Base-by-base conservation (phyloP, 225 moss, liverwort and hornwort species). In the Anthoceros angustus region DNA sequence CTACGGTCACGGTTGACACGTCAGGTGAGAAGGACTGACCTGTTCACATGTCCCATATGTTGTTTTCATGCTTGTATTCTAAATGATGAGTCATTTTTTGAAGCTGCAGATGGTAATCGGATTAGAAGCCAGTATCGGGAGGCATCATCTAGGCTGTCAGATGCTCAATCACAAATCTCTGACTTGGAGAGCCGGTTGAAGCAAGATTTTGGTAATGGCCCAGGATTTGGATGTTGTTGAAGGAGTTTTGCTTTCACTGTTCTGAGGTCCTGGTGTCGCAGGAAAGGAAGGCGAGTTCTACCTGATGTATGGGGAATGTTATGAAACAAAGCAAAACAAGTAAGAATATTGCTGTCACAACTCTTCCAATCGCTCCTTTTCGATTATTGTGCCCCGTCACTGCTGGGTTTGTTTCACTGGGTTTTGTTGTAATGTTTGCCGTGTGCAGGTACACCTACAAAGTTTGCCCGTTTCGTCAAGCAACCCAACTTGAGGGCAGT, bases 221-320 rank as follows among this genome's bases (percentile, higher is more conserved):
- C 9, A 20, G 24, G 25, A 23, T 39, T 7, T 68, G 21, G 15
- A 20, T 15, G 25, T 68, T 24, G 23, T 7, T 48, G 8, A 18
- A 21, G 18, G 7, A 43, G 20, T 46, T 48, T 4, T 0, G 8
- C 25, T 21, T 25, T 67, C 4, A 25, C 2, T 18, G 41, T 48
- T 24, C 38, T 20, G 26, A 68, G 46, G 14, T 39, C 16, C 20
- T 23, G 32, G 24, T 39, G 42, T 70, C 25, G 74, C 86, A 94
- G 93, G 93, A 42, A 80, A 79, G 65, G 98, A 98, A 25, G 82
- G 83, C 67, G 98, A 89, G 74, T 98, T 92, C 42, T 87, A 89
- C 74, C 74, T 72, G 32, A 87, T 92, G 69, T 79, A 83, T 64
- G 87, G 89, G 26, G 81, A 70, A 67, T 98, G 98, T 74, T 89